phyloP scores from a whole-genome alignment of 768 basidiomycete genomes.

The Hypholoma fasciculare region DNA sequence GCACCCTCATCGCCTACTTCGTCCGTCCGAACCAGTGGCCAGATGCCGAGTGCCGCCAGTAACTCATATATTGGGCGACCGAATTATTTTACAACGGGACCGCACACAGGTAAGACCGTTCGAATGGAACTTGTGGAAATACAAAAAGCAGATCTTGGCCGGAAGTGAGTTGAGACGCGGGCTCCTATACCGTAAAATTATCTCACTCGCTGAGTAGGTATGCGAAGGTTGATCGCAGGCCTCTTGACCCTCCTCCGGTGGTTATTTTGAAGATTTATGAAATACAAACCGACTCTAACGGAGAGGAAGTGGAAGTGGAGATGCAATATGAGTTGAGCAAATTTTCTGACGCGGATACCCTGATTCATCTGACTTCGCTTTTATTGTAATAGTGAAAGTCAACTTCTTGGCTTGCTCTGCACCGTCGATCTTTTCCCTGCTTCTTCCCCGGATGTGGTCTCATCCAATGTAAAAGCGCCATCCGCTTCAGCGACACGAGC shows the following conservation, averaged over 20 bases:
- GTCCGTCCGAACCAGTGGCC: background rate
- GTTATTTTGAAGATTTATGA: conserved; percentile 52
- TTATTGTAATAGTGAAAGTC: conserved; percentile 45
- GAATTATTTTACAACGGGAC: conserved; percentile 57
- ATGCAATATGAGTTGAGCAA: conserved; percentile 48
- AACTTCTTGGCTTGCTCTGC: conserved; percentile 69
- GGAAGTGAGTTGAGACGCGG: conserved; percentile 48
- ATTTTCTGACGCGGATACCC: background rate
- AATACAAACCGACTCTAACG: conserved; percentile 39
- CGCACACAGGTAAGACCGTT: conserved; percentile 58
- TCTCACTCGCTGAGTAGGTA: conserved; percentile 38
- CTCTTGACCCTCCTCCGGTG: conserved; percentile 68
- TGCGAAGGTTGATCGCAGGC: conserved; percentile 60
- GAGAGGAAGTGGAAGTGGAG: conserved; percentile 42
- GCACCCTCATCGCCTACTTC: background rate
- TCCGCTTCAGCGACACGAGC: conserved; percentile 4
- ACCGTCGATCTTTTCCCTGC: conserved; percentile 78
- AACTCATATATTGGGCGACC: conserved; percentile 40
- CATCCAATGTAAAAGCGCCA: background rate
- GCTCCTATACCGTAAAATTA: conserved; percentile 6
- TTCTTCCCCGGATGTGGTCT: conserved; percentile 22
- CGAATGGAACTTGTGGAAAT: conserved; percentile 57
- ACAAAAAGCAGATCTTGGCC: conserved; percentile 66
- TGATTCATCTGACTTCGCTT: background rate
- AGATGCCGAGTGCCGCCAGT: background rate